Evolutionary conservation across 352 stramenopile species (phyloP).

Genomic region (Globisporangium lucens): DNA sequence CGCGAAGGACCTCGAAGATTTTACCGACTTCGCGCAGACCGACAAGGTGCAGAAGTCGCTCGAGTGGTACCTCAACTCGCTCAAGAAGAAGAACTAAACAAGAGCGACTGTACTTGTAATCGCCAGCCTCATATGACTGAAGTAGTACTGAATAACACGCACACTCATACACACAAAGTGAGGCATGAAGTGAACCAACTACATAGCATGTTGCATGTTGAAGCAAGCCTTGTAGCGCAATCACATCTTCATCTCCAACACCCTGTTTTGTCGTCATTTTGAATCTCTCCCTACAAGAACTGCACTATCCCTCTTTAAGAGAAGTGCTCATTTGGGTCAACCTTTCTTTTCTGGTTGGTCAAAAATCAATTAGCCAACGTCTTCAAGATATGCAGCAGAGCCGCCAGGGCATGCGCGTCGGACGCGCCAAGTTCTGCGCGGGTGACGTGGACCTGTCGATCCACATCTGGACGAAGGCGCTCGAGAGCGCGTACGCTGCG

Average conservation of each 20-base stretch:
- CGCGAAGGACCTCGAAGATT: constrained; percentile 63
- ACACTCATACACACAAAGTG: background rate
- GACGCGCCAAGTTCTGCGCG: constrained; percentile 32
- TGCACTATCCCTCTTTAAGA: background rate
- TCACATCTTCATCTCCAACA: background rate
- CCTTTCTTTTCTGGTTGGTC: background rate
- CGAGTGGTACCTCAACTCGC: constrained; percentile 67
- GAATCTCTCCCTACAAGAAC: constrained; percentile 1
- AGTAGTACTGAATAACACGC: background rate
- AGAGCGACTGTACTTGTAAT: background rate
- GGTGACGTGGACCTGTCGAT: constrained; percentile 34
- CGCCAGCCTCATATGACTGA: background rate
- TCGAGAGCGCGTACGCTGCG: constrained; percentile 40
- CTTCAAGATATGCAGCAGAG: background rate
- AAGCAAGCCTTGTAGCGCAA: background rate
- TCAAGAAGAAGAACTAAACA: constrained; percentile 67
- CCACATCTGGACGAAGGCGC: constrained; percentile 45
- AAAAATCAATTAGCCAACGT: background rate
- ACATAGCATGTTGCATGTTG: background rate
- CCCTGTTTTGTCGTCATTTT: constrained; percentile 1
- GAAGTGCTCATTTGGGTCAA: background rate
- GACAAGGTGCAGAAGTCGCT: constrained; percentile 85
- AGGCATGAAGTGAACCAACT: background rate
- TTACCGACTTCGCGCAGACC: constrained; percentile 70
- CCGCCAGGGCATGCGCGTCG: constrained; percentile 27